These are phyloP conservation scores for Trichocladium uniseriatum DNA, from an alignment of 495 filamentous ascomycete species.

Conservation along the genomic window DNA sequence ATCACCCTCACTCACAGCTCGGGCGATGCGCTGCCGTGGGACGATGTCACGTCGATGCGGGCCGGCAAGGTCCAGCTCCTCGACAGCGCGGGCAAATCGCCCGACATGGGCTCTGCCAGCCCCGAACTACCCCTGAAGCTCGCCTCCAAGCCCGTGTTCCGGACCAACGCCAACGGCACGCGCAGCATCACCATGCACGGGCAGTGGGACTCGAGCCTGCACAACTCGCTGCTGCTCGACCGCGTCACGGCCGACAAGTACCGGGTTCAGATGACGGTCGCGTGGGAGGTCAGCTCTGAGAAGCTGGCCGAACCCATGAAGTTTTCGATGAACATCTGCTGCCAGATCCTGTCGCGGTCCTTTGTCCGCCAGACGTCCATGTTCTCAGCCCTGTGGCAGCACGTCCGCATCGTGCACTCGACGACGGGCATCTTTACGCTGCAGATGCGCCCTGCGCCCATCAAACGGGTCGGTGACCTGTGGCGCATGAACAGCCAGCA, in stretches of 20 bases:
- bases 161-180: constrained; percentile 81
- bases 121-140: constrained; percentile 71
- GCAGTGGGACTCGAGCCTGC: constrained; percentile 94
- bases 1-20: constrained; percentile 84
- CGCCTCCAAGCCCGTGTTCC: constrained; percentile 61
- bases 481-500: constrained; percentile 96
- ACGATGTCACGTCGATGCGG: constrained; percentile 62
- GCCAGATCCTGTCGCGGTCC: constrained; percentile 75
- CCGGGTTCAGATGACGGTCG: constrained; percentile 75
- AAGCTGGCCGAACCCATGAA: constrained; percentile 74
- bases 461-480: constrained; percentile 82
- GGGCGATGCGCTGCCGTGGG: constrained; percentile 77
- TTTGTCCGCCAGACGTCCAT: constrained; percentile 77
- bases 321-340: constrained; percentile 68
- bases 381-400: constrained; percentile 80
- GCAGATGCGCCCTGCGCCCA: constrained; percentile 73
- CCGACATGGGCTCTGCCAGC: constrained; percentile 60
- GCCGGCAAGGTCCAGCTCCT: constrained; percentile 74
- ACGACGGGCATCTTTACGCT: constrained; percentile 77
- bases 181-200: constrained; percentile 75
- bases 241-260: constrained; percentile 84
- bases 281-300: constrained; percentile 71
- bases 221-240: constrained; percentile 82
- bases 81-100: constrained; percentile 74
- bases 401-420: constrained; percentile 75